These are phyloP conservation scores for Pseudohalonectria lignicola DNA, from an alignment of 2,329 filamentous ascomycete species.

Conservation along the genomic window DNA sequence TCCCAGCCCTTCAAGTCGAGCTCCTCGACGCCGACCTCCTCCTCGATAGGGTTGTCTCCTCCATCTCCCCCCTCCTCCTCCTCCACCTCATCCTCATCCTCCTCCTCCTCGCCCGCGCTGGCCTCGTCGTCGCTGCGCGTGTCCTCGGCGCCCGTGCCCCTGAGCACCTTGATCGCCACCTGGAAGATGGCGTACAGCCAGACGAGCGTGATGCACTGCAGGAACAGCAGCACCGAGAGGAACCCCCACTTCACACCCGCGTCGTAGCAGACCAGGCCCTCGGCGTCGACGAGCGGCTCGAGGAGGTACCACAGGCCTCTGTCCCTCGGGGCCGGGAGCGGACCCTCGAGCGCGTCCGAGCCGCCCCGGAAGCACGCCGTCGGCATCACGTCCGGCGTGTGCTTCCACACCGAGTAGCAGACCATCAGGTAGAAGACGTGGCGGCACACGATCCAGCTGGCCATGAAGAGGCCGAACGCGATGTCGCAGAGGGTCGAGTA, in stretches of 20 bases:
- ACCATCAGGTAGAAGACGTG: slow-evolving; percentile 72
- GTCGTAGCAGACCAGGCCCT: slow-evolving; percentile 73
- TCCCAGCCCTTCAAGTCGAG: slow-evolving; percentile 57
- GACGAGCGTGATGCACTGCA: slow-evolving; percentile 68
- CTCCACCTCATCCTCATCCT: slow-evolving; percentile 46
- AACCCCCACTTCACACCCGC: slow-evolving; percentile 65
- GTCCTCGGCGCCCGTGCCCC: slow-evolving; percentile 71
- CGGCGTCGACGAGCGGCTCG: slow-evolving; percentile 61
- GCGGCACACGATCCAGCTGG: slow-evolving; percentile 73
- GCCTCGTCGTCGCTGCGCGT: slow-evolving; percentile 77
- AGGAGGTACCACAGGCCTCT: slow-evolving; percentile 46
- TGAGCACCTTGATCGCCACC: slow-evolving; percentile 71
- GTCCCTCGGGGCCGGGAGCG: slow-evolving; percentile 33
- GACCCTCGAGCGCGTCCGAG: slow-evolving; percentile 34
- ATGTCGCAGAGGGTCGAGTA: slow-evolving; percentile 68
- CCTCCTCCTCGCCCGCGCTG: slow-evolving; percentile 48
- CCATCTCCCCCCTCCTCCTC: slow-evolving; percentile 46
- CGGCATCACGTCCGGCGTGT: slow-evolving; percentile 50
- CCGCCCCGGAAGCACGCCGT: slow-evolving; percentile 61
- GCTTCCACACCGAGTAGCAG: slow-evolving; percentile 70
- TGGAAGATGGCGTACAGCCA: slow-evolving; percentile 88
- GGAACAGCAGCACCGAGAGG: slow-evolving; percentile 60
- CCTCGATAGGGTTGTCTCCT: slow-evolving; percentile 52
- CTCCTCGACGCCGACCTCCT: slow-evolving; percentile 65
- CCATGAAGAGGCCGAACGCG: slow-evolving; percentile 75